A percentile compares a stretch with the other conserved stretches of the same genome.
phyloP scores from a whole-genome alignment of 1,284 basidiomycete species.

The Ustilago lituana region DNA sequence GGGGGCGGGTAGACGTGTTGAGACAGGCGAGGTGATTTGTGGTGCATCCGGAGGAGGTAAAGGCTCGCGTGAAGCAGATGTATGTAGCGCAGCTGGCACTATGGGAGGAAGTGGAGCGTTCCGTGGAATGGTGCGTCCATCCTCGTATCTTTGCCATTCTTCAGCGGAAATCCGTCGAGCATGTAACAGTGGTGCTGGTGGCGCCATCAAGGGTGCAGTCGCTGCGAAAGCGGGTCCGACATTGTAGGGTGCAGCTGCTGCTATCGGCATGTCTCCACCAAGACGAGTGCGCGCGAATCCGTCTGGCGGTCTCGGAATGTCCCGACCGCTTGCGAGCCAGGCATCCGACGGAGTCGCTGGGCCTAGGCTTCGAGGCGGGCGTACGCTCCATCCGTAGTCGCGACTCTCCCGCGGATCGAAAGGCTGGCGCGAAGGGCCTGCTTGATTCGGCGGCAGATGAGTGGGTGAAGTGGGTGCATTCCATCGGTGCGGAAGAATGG shows the following conservation, averaged over 20 bases:
- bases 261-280: conserved; percentile 3
- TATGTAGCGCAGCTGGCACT: neutral
- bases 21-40: neutral
- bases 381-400: conserved; percentile 14
- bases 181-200: neutral
- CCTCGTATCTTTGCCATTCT: conserved; percentile 22
- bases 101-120: neutral
- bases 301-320: conserved; percentile 2
- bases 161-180: conserved; percentile 19
- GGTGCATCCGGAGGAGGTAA: conserved; percentile 3
- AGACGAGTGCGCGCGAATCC: neutral
- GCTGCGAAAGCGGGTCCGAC: neutral
- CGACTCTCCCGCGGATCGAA: conserved; percentile 8
- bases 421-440: conserved; percentile 26
- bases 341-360: neutral
- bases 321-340: conserved; percentile 4
- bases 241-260: neutral
- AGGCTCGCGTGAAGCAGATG: neutral
- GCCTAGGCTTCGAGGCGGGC: conserved; percentile 1
- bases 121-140: neutral
- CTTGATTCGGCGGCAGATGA: conserved; percentile 2
- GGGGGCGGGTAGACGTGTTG: neutral
- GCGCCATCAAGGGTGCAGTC: neutral
- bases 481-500: neutral
- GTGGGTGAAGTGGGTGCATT: conserved; percentile 3